Conservation (phyloP, 2,329 filamentous ascomycete species). For the Immersiporthe knoxdaviesiana region DNA sequence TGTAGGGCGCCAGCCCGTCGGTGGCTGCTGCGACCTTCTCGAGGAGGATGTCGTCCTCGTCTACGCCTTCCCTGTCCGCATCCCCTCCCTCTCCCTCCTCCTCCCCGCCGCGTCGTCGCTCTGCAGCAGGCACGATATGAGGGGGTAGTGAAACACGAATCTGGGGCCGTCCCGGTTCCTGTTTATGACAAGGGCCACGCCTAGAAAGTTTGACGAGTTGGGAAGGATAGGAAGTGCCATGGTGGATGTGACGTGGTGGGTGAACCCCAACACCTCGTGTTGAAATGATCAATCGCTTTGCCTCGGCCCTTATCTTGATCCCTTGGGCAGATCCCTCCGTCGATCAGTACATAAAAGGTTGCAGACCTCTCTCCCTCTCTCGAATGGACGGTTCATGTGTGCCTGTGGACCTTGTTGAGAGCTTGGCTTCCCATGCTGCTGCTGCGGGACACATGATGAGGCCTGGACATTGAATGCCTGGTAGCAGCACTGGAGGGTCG, state of each 20-base stretch:
- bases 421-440: not conserved
- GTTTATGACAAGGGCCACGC: constrained; percentile 73
- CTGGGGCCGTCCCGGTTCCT: constrained; percentile 77
- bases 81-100: constrained; percentile 42
- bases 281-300: too few relatives aligned
- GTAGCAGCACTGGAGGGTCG: not conserved
- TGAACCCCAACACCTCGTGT: not conserved
- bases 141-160: constrained; percentile 88
- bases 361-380: not conserved
- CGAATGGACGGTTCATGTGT: not conserved
- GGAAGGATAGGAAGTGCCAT: constrained; percentile 56
- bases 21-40: constrained; percentile 49
- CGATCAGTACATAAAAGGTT: too few relatives aligned
- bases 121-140: constrained; percentile 48
- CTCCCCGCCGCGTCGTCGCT: constrained; percentile 40
- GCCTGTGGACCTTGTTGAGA: not conserved
- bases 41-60: constrained; percentile 57
- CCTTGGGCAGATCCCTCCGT: not conserved
- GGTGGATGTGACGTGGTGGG: constrained; percentile 10
- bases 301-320: too few relatives aligned
- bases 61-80: constrained; percentile 47
- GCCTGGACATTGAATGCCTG: not conserved
- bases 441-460: constrained; percentile 2
- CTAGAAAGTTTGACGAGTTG: constrained; percentile 62
- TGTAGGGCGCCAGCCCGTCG: constrained; percentile 35